Evolutionary conservation across 352 stramenopile genomes (phyloP), one percentile per base, ranked within the genome.

Genomic region (Phytophthora lateralis): DNA sequence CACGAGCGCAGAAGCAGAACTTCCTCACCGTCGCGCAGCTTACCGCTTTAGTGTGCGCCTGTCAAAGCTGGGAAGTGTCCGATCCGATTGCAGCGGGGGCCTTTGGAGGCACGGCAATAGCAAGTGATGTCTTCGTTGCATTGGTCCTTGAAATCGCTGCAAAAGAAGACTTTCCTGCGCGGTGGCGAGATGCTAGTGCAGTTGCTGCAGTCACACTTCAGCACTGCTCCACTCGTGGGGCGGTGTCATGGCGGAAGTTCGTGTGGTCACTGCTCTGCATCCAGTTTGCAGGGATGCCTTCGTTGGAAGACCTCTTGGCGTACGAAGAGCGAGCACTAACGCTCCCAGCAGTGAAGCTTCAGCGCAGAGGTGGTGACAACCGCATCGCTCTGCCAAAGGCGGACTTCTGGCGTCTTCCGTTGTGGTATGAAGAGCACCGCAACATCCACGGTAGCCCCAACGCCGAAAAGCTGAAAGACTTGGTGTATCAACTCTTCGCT

Each of bases 401-500:
- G 6, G 47, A 72, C 10, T 89, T 89, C 46, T 14, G 26, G 17
- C 48, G 60, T 0, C 46, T 85, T 1, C 75, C 67, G 11, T 48
- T 85, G 21, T 88, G 80, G 78, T 85, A 82, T 51, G 67, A 83
- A 17, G 18, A 49, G 2, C 41, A 30, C 5, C 45, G 27, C 12
- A 54, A 21, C 24, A 37, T 6, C 3, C 26, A 41, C 37, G 27
- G 34, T 24, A 27, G n/a, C 0, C 45, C 39, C 15, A 32, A 61
- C 4, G 15, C 50, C 2, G 38, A 37, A 20, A 58, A 60, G 6
- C 14, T 73, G 21, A 78, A 73, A 58, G 57, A 59, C 2, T 32
- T 86, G n/a, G 24, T 78, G 8, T 77, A 80, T n/a, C 43, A 58
- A 17, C 64, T 89, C 11, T 80, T 82, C 43, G 20, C 55, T 30